Conservation (phyloP, 1,284 basidiomycete species). For the Trichosporon sp. region DNA sequence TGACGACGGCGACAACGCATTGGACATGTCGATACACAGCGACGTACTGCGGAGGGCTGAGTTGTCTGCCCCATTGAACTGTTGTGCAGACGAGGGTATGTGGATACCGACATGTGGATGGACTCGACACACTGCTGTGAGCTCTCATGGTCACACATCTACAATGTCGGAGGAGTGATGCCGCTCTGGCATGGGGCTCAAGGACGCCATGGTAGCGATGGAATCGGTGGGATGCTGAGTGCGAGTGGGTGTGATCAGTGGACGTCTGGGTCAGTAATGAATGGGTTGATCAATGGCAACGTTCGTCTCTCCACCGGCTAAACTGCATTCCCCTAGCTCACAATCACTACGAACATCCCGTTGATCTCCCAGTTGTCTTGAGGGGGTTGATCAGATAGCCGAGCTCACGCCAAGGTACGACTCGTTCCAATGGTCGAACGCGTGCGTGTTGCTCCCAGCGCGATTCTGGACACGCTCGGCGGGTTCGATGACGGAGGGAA, state of each 20-base stretch:
- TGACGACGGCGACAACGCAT: not conserved
- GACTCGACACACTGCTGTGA: too few relatives aligned
- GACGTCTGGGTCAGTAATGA: too few relatives aligned
- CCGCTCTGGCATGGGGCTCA: too few relatives aligned
- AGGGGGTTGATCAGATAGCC: not conserved
- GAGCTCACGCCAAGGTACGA: conserved; percentile 17
- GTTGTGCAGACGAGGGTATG: not conserved
- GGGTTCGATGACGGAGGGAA: not conserved
- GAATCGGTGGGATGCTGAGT: too few relatives aligned
- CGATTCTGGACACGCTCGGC: not conserved
- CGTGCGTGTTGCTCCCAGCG: not conserved
- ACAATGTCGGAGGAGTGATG: too few relatives aligned
- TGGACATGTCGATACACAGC: not conserved
- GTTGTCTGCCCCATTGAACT: not conserved
- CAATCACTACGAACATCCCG: not conserved
- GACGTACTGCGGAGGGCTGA: not conserved
- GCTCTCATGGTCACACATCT: too few relatives aligned
- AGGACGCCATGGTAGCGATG: too few relatives aligned
- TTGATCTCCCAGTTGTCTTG: not conserved
- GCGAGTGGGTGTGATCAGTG: too few relatives aligned
- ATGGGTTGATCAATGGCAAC: too few relatives aligned
- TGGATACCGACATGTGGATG: not conserved
- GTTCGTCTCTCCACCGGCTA: not conserved
- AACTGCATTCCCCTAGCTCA: not conserved
- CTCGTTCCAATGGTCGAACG: conserved; percentile 14